Evolutionary conservation across 331 rosid genomes (phyloP), one percentile per base, ranked within the genome.

Genomic region (Prunus yedoensis): DNA sequence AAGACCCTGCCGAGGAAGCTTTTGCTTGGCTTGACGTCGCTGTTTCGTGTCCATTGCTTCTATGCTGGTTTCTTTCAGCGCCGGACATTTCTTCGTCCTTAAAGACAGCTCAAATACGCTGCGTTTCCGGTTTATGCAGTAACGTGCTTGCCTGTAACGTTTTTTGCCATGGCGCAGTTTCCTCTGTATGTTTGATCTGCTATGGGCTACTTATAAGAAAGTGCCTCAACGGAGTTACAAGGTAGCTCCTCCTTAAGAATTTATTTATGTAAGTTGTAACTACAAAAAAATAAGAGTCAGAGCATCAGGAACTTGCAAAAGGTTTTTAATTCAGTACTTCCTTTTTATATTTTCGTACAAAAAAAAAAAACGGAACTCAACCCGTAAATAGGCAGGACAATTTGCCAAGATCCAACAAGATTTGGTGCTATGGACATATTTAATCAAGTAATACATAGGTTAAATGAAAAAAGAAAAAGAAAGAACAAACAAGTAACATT

Each of bases 81-180:
- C 84, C 21, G 75, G 71, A 54, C 43, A 60, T 60, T 60, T 28
- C 9, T 80, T 70, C 16, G 54, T 80, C 58, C 80, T 75, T 4
- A 59, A 67, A 12, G 66, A 74, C 4, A 60, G 30, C 73, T 74
- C 56, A 38, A 60, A 30, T 49, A 80, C 38, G 80, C 59, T 8
- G 83, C 77, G 2, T 28, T 68, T 35, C 73, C 76, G 8, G 76
- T 74, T 27, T 79, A 79, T 32, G 82, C 74, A 10, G 15, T 73
- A 1, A 73, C 78, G 4, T 65, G 78, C 38, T 17, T 79, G 66
- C 74, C 74, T 0, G 70, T 79, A 0, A 30, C 74, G 0, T 68
- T 69, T 32, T 80, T 74, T 11, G 80, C 50, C 1, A 8, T 62
- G 0, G 73, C 74, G 0, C 77, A 80, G 27, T 68, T 80, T 75